These are phyloP conservation scores for Chaetomium olivaceum DNA, from an alignment of 2,329 filamentous ascomycete genomes.

Conservation along the genomic window DNA sequence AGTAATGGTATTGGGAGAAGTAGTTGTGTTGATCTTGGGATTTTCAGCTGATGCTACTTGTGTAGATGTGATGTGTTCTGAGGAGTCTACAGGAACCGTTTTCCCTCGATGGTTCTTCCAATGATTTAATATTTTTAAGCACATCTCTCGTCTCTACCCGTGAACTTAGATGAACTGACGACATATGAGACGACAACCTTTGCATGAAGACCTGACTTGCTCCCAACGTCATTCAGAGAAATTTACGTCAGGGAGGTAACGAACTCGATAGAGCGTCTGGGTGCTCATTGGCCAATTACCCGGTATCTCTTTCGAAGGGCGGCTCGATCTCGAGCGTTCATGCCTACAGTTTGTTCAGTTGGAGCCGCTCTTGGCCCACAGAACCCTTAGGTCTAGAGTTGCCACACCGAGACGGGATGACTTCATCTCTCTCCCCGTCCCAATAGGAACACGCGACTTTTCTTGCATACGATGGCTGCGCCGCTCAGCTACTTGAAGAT, in stretches of 20 bases:
- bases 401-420: slow-evolving; percentile 17
- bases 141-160: neutral
- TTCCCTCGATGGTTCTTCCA: neutral
- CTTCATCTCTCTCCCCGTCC: neutral
- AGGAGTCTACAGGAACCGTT: neutral
- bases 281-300: neutral
- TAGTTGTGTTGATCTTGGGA: slow-evolving; percentile 4
- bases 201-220: neutral
- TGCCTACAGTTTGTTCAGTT: neutral
- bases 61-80: slow-evolving; percentile 3
- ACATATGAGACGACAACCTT: neutral
- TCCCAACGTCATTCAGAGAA: slow-evolving; percentile 6
- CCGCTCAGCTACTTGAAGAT: neutral
- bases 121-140: slow-evolving; percentile 8
- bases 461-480: neutral
- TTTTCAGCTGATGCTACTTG: neutral
- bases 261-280: too few species aligned
- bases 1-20: neutral
- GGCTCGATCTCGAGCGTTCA: neutral
- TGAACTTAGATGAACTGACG: slow-evolving; percentile 5
- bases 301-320: neutral
- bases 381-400: neutral
- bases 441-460: neutral
- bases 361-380: neutral
- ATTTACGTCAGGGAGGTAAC: slow-evolving; percentile 12